Conservation (phyloP, 306 rosid species). For the Rosa lucieae region DNA sequence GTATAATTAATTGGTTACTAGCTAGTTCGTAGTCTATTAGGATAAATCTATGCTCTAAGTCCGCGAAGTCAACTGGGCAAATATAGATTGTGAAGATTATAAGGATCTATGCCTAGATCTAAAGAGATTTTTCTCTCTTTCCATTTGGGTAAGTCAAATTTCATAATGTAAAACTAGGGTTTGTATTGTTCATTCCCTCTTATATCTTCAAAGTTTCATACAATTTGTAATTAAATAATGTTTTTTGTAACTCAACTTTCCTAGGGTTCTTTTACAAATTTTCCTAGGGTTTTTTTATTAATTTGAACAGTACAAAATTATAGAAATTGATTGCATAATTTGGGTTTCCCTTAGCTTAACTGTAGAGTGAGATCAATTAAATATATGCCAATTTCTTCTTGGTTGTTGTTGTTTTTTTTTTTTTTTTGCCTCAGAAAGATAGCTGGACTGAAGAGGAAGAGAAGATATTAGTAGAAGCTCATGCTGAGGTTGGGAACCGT, state of each 20-base stretch:
- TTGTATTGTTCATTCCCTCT: background rate
- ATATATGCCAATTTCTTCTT: background rate
- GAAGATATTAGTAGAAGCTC: constrained; percentile 58
- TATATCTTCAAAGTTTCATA: background rate
- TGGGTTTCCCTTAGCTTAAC: background rate
- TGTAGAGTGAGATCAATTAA: background rate
- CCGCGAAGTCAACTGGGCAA: constrained; percentile 6
- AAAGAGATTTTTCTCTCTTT: constrained; percentile 2
- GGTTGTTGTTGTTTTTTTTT: background rate
- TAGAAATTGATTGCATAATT: background rate
- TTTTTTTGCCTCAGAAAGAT: constrained; percentile 52
- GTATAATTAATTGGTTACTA: background rate
- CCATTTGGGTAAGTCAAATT: constrained; percentile 4
- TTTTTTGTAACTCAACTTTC: background rate
- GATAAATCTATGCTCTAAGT: background rate
- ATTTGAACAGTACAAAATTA: background rate
- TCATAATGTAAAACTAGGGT: background rate
- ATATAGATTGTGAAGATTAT: constrained; percentile 10
- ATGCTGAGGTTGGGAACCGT: constrained; percentile 62
- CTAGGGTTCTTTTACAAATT: background rate
- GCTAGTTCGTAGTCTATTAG: background rate
- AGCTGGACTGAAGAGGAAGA: constrained; percentile 86
- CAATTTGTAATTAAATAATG: background rate
- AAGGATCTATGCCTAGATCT: background rate
- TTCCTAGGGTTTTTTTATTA: background rate